phyloP scores from a whole-genome alignment of 192 early-diverging fungal species.

The Gaertneriomyces sp. region DNA sequence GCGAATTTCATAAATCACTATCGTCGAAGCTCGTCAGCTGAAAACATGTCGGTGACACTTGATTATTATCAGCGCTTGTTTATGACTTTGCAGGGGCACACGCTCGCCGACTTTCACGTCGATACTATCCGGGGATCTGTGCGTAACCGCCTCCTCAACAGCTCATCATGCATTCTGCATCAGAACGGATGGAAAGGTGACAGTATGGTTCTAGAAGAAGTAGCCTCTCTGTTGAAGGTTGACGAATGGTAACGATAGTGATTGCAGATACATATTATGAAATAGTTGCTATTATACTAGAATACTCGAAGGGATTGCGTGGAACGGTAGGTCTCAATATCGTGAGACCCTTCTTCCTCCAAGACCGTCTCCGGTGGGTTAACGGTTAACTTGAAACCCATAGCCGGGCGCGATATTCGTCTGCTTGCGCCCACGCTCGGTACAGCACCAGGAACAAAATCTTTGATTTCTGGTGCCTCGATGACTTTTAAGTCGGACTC shows the following conservation, averaged over 20 bases:
- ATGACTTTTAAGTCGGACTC: conserved; percentile 23
- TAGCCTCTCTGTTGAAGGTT: too few species aligned
- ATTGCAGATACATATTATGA: too few species aligned
- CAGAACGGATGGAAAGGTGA: conserved; percentile 13
- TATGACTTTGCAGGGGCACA: not conserved
- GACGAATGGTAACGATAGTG: too few species aligned
- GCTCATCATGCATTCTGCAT: not conserved
- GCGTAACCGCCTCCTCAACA: not conserved
- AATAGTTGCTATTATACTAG: too few species aligned
- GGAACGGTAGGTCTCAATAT: too few species aligned
- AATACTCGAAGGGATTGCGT: too few species aligned
- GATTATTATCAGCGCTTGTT: conserved; percentile 12
- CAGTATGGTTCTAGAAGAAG: conserved; percentile 1
- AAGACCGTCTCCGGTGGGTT: conserved; percentile 4
- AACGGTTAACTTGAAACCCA: conserved; percentile 20
- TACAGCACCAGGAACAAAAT: conserved; percentile 18
- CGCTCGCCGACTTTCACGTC: not conserved
- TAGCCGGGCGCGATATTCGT: not conserved
- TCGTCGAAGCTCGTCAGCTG: not conserved
- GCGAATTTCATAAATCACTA: not conserved
- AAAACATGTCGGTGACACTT: conserved; percentile 5
- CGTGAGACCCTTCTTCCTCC: not conserved
- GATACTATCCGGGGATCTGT: not conserved
- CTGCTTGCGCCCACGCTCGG: not conserved
- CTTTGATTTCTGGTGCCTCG: conserved; percentile 30